Conservation (phyloP, 768 basidiomycete genomes). For the Auriscalpium microsporum region DNA sequence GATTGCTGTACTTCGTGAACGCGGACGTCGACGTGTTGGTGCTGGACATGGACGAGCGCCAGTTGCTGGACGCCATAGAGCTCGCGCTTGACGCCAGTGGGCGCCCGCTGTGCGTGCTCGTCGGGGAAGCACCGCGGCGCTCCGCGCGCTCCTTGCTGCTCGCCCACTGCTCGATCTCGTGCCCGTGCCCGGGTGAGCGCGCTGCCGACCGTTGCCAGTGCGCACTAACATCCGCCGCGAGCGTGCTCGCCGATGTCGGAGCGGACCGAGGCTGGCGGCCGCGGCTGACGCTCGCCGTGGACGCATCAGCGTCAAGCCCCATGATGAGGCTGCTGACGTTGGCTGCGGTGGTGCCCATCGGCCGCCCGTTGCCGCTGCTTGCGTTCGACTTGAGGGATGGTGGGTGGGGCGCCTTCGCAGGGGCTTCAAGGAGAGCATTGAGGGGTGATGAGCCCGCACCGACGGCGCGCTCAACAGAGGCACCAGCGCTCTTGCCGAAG, state of each 20-base stretch:
- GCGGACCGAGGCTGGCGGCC: slow-evolving; percentile 12
- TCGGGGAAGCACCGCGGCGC: slow-evolving; percentile 35
- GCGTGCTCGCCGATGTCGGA: background rate
- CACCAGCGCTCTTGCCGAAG: slow-evolving; percentile 45
- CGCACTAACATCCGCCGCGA: background rate
- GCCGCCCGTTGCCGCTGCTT: slow-evolving; percentile 13
- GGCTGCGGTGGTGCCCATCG: slow-evolving; percentile 54
- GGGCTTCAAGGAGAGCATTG: background rate
- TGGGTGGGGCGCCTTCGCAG: slow-evolving; percentile 9
- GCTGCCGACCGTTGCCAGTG: background rate
- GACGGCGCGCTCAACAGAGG: slow-evolving; percentile 19
- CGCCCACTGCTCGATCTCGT: slow-evolving; percentile 1
- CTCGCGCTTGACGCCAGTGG: slow-evolving; percentile 49
- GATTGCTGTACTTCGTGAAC: slow-evolving; percentile 74
- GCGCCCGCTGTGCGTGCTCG: slow-evolving; percentile 47
- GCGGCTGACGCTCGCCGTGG: slow-evolving; percentile 2
- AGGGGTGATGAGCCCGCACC: slow-evolving; percentile 7
- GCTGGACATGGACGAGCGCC: slow-evolving; percentile 72
- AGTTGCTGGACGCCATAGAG: slow-evolving; percentile 59
- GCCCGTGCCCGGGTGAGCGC: background rate
- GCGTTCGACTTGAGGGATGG: slow-evolving; percentile 1
- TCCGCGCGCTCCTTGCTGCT: slow-evolving; percentile 5
- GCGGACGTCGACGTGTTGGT: slow-evolving; percentile 61
- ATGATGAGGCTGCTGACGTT: slow-evolving; percentile 73
- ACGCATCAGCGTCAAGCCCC: slow-evolving; percentile 46